Evolutionary conservation across 2,329 filamentous ascomycete genomes (phyloP), one percentile per base, ranked within the genome.

Genomic region (Didymella keratinophila): DNA sequence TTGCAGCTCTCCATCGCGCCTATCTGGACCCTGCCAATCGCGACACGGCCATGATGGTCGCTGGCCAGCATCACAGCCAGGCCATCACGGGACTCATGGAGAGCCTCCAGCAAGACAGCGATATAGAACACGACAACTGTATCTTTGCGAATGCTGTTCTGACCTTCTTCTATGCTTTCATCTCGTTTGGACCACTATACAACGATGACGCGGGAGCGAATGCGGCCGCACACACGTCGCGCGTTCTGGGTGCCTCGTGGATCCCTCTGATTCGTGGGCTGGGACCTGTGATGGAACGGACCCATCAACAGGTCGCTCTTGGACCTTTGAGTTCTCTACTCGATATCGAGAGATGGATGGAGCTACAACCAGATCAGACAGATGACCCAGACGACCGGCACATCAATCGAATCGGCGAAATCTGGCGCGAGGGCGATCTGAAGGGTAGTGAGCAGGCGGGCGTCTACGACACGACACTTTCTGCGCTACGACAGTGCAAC

Each of bases 171-270:
- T 59, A 59, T 27, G 63, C 57, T 3, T 69, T 70, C 42, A 52
- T 63, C 21, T 60, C 63, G 0, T 68, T 69, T 37, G 63, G 64
- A 16, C 55, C 60, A 12, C 44, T 67, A 10, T 63, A 60, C 43
- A 46, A 66, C 41, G 52, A 57, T 6, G 11, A 28, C 2, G 36
- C 48, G 8, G 30, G 44, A 8, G 30, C 23, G 16, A 51, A 21
- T 20, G 11, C 37, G 11, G 42, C 44, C 12, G 30, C 46, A n/a
- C 56, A 58, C 7, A 57, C 54, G 14, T 55, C 62, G 16, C 63
- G 60, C 3, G 48, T 66, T 10, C 51, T 70, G 5, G 66, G 66
- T n/a, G 60, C 57, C 18, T 60, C 61, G 20, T 68, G 67, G 67
- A 67, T 69, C 39, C 60, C 65, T 3, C 34, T 70, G 20, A 36